Base-by-base conservation (phyloP, 225 moss, liverwort and hornwort genomes). In the Marchantia paleacea region DNA sequence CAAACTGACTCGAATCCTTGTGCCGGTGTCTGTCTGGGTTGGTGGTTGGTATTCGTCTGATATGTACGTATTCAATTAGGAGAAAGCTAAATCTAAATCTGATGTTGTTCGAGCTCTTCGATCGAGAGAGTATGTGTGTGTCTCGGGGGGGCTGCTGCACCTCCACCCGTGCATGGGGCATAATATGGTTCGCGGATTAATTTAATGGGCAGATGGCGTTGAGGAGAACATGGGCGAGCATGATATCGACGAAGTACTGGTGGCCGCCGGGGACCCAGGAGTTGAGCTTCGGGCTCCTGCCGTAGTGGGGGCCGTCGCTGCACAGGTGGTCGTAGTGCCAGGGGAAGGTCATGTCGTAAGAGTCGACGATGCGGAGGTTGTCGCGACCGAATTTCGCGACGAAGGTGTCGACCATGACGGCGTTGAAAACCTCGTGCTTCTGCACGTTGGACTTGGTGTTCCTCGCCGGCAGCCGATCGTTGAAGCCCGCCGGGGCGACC, bases 191-290 rank as follows among this genome's bases (percentile, higher is more conserved):
- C n/a, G n/a, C n/a, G n/a, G 39, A 39, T 39, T 5, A 39, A 2
- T 39, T 39, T 2, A 5, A 2, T 6, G 78, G 78, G 49, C 82
- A 83, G 19, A 73, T 73, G 12, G 79, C 78, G 29, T 83, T 88
- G 22, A 90, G 82, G 10, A 86, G 76, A 31, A 85, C 82, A 26
- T 90, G 90, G 28, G 79, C 76, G 39, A 90, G 82, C 90, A 90
- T 90, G 39, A 90, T 14, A 57, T 90, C 90, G 10, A 88, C 84
- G 20, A 90, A 90, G 76, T 90, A 90, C 65, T 82, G 78, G 61
- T 85, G 87, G 1, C 63, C 30, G 11, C 57, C 51, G 0, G 7
- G 49, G 4, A 80, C 77, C 13, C 6, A 16, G 12, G 69, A 74
- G 39, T 30, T 22, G 13, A 13, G 57, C 18, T 81, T 81, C 0